Percentiles rank a stretch among this genome's conserved stretches.
These are phyloP conservation scores for Wickerhamiella domercqiae DNA, from an alignment of 805 yeast genomes.

Conservation along the genomic window DNA sequence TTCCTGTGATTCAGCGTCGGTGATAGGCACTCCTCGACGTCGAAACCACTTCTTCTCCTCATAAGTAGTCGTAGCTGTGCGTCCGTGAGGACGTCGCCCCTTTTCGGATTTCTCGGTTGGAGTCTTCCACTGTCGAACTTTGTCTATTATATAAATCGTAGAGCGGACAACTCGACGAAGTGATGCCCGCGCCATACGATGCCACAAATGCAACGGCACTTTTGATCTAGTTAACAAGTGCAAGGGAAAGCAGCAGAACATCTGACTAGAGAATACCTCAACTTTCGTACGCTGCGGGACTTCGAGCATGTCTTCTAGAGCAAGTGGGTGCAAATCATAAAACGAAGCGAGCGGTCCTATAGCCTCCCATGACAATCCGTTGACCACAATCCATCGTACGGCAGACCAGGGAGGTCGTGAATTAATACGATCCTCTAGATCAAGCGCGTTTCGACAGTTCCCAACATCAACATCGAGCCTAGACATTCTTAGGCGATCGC, in stretches of 20 bases:
- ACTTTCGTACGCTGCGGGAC: conserved; percentile 45
- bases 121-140: background rate
- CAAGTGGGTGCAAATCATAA: conserved; percentile 37
- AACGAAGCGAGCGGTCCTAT: conserved; percentile 31
- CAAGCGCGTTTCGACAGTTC: conserved; percentile 1
- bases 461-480: conserved; percentile 20
- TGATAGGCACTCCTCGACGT: background rate
- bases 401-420: conserved; percentile 33
- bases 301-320: conserved; percentile 49
- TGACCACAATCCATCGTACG: conserved; percentile 43
- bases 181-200: background rate
- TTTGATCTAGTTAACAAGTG: conserved; percentile 29
- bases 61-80: background rate
- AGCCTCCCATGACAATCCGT: conserved; percentile 49
- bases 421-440: conserved; percentile 18
- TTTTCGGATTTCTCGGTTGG: background rate
- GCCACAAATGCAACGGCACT: conserved; percentile 6
- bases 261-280: conserved; percentile 36
- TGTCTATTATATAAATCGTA: background rate
- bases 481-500: conserved; percentile 20
- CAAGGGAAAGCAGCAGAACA: conserved; percentile 42
- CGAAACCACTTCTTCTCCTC: no score
- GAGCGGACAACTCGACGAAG: background rate
- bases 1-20: background rate
- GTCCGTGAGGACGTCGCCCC: background rate